These are phyloP conservation scores for Nidula niveotomentosa DNA, from an alignment of 1,284 basidiomycete species.

Conservation along the genomic window DNA sequence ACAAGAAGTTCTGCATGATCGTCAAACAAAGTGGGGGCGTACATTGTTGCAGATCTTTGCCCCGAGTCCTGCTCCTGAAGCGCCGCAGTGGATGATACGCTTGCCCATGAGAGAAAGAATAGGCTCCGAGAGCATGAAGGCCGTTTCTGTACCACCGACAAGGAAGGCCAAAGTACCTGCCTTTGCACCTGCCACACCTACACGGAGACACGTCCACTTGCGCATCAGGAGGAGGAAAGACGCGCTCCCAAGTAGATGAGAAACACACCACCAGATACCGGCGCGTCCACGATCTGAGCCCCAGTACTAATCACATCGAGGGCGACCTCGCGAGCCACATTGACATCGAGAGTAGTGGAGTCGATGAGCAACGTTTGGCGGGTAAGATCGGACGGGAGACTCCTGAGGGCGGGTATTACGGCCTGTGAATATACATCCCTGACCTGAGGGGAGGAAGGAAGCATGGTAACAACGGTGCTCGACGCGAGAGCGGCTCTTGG, in stretches of 20 bases:
- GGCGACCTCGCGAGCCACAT: slow-evolving; percentile 67
- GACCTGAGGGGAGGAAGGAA: slow-evolving; percentile 86
- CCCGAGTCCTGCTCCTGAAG: slow-evolving; percentile 81
- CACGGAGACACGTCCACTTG: slow-evolving; percentile 4
- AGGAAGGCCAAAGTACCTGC: slow-evolving; percentile 89
- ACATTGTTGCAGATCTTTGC: slow-evolving; percentile 90
- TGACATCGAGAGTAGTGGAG: slow-evolving; percentile 85
- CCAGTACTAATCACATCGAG: slow-evolving; percentile 51
- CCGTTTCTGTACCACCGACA: slow-evolving; percentile 71
- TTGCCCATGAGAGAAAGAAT: slow-evolving; percentile 77
- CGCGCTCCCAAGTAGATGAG: background rate
- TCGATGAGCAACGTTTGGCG: slow-evolving; percentile 74
- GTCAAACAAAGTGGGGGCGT: slow-evolving; percentile 8
- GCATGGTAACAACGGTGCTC: slow-evolving; percentile 78
- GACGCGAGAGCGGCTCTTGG: slow-evolving; percentile 58
- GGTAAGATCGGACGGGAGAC: slow-evolving; percentile 37
- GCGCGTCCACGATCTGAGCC: slow-evolving; percentile 86
- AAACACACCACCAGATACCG: slow-evolving; percentile 79
- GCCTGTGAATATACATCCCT: slow-evolving; percentile 67
- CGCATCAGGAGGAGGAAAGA: background rate
- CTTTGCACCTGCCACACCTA: slow-evolving; percentile 83
- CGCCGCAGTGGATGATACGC: slow-evolving; percentile 82
- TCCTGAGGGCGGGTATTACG: slow-evolving; percentile 57
- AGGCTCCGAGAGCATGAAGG: slow-evolving; percentile 63
- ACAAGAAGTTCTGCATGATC: background rate